Conservation (phyloP, 2,329 filamentous ascomycete genomes). For the Apiospora arundinis region DNA sequence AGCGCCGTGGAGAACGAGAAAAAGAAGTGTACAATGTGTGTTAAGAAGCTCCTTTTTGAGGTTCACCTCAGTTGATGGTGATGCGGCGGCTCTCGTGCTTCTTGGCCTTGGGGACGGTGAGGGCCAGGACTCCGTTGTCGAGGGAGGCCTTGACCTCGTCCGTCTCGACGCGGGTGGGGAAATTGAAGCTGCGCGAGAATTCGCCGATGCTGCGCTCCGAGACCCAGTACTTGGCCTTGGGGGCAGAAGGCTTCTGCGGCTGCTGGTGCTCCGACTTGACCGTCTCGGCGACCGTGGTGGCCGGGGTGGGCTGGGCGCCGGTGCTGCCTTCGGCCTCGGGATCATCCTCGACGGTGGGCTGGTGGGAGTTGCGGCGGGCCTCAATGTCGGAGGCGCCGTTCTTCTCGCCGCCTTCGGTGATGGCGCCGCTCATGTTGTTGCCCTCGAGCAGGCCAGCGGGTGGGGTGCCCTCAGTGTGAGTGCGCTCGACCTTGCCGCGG, state of each 20-base stretch:
- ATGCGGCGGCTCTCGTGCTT: slow-evolving; percentile 64
- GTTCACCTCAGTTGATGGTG: slow-evolving; percentile 51
- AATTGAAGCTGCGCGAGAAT: slow-evolving; percentile 73
- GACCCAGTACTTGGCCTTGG: slow-evolving; percentile 71
- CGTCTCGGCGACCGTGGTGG: slow-evolving; percentile 41
- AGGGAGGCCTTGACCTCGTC: slow-evolving; percentile 66
- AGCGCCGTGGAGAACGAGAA: neutral
- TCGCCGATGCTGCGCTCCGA: slow-evolving; percentile 70
- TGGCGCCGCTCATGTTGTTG: slow-evolving; percentile 43
- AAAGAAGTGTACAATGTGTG: neutral
- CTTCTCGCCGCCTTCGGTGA: slow-evolving; percentile 48
- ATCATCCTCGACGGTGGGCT: slow-evolving; percentile 73
- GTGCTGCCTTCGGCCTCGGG: slow-evolving; percentile 31
- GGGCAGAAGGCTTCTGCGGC: slow-evolving; percentile 33
- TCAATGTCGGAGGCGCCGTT: neutral
- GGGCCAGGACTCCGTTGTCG: slow-evolving; percentile 68
- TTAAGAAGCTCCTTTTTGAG: neutral
- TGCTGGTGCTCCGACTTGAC: slow-evolving; percentile 38
- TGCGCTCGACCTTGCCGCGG: slow-evolving; percentile 71
- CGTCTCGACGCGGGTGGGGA: slow-evolving; percentile 68
- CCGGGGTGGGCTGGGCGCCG: slow-evolving; percentile 31
- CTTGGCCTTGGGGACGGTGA: slow-evolving; percentile 71
- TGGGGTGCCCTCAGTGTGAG: slow-evolving; percentile 61
- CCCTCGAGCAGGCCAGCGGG: slow-evolving; percentile 56
- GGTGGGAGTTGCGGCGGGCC: slow-evolving; percentile 48